Evolutionary conservation across 768 basidiomycete species (phyloP).

Genomic region (Suillus sp.): DNA sequence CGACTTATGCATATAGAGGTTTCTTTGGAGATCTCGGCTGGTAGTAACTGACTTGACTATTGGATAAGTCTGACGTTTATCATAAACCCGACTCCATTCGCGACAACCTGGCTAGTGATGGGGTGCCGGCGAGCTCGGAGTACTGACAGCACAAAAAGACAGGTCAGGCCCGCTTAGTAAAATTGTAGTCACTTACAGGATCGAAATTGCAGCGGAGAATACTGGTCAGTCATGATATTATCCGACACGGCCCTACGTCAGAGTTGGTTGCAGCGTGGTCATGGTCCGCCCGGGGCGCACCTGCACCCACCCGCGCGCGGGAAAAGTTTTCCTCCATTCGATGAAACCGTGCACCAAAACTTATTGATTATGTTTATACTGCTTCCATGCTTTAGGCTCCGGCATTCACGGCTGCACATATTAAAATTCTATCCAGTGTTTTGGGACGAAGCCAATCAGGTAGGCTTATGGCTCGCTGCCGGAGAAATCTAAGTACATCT

Average conservation of each 20-base stretch:
- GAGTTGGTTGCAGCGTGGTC: neutral
- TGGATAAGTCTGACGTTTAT: conserved; percentile 52
- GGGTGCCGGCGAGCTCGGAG: conserved; percentile 50
- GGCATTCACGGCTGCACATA: conserved; percentile 52
- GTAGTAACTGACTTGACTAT: conserved; percentile 62
- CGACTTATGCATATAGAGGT: conserved; percentile 53
- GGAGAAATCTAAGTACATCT: neutral
- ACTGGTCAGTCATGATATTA: conserved; percentile 40
- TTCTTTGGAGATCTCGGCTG: conserved; percentile 54
- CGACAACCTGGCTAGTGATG: conserved; percentile 46
- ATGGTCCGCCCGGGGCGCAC: neutral
- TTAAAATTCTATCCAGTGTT: conserved; percentile 59
- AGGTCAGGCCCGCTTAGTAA: conserved; percentile 37
- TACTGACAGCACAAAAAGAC: conserved; percentile 56
- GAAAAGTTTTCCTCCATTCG: neutral
- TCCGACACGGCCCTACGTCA: conserved; percentile 3
- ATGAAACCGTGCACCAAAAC: neutral
- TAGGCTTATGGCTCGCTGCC: conserved; percentile 26
- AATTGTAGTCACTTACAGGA: conserved; percentile 10
- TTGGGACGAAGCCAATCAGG: conserved; percentile 55
- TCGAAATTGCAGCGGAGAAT: conserved; percentile 45
- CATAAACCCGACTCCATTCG: conserved; percentile 63
- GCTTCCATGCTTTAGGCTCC: conserved; percentile 38
- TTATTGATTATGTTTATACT: neutral
- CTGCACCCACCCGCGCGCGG: neutral